Evolutionary conservation across 805 yeast genomes (phyloP).

Genomic region (Candida maesae): DNA sequence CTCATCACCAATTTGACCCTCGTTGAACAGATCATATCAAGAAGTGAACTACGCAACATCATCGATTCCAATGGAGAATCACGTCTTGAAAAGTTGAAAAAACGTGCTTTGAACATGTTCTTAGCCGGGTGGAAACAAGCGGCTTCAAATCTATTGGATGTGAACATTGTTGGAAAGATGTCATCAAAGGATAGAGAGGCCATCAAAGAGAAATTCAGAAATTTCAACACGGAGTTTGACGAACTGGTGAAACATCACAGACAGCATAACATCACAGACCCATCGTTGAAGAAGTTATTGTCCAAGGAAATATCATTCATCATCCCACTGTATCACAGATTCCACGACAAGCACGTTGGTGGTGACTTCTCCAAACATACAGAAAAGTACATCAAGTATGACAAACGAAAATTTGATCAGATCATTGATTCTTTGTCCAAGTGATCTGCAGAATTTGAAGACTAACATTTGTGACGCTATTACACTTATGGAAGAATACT

Average conservation of each 20-base stretch:
- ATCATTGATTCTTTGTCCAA: slow-evolving; percentile 31
- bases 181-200: slow-evolving; percentile 74
- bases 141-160: slow-evolving; percentile 74
- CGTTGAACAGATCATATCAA: slow-evolving; percentile 67
- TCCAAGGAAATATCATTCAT: slow-evolving; percentile 71
- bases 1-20: slow-evolving; percentile 67
- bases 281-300: slow-evolving; percentile 57
- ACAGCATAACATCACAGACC: slow-evolving; percentile 62
- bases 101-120: slow-evolving; percentile 68
- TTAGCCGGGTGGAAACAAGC: slow-evolving; percentile 77
- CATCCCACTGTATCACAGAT: slow-evolving; percentile 78
- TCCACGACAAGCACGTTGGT: slow-evolving; percentile 69
- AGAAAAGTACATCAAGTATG: slow-evolving; percentile 67
- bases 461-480: too few relatives aligned
- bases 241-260: slow-evolving; percentile 65
- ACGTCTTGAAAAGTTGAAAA: slow-evolving; percentile 64
- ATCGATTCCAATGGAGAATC: slow-evolving; percentile 58
- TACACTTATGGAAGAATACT: too few relatives aligned
- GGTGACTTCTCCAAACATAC: slow-evolving; percentile 72
- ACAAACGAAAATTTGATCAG: slow-evolving; percentile 42
- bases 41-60: slow-evolving; percentile 51
- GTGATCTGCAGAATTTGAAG: too few relatives aligned
- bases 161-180: slow-evolving; percentile 58
- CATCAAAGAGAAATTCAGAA: slow-evolving; percentile 79
- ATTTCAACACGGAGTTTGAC: slow-evolving; percentile 81